Conservation (phyloP, 148 eudicot species). For the Amaranthus palmeri region DNA sequence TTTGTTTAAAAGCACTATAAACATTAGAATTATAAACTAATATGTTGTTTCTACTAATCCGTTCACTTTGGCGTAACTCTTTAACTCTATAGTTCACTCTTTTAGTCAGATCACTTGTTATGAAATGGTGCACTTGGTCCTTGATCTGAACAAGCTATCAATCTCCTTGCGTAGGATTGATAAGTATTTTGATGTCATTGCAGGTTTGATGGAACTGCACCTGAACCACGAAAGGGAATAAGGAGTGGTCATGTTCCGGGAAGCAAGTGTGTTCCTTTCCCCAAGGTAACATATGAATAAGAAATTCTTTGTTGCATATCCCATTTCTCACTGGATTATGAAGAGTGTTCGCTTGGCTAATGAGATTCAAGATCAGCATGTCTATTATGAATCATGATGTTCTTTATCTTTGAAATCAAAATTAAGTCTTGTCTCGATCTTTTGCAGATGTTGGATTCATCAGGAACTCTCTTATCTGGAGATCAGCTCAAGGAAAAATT, state of each 20-base stretch:
- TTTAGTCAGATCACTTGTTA: neutral
- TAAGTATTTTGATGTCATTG: slow-evolving; percentile 20
- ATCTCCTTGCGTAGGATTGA: neutral
- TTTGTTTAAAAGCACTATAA: too few species aligned
- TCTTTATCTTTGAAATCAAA: slow-evolving; percentile 1
- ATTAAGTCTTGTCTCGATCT: slow-evolving; percentile 3
- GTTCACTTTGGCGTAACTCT: too few species aligned
- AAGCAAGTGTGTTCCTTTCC: slow-evolving; percentile 90
- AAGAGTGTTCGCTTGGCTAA: neutral
- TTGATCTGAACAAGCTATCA: slow-evolving; percentile 4
- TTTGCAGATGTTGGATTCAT: slow-evolving; percentile 72
- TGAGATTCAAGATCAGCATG: neutral
- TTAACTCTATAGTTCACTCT: too few species aligned
- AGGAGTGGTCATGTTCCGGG: slow-evolving; percentile 96
- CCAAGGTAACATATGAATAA: slow-evolving; percentile 39
- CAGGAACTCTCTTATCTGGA: slow-evolving; percentile 63
- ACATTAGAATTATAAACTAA: too few species aligned
- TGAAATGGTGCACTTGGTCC: neutral
- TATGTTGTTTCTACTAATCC: too few species aligned
- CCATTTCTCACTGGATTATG: neutral
- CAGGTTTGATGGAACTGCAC: slow-evolving; percentile 88
- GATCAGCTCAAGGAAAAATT: slow-evolving; percentile 71
- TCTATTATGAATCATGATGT: neutral
- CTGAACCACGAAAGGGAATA: slow-evolving; percentile 94
- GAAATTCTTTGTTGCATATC: neutral